Conservation (phyloP, 306 rosid genomes). For the Cucurbita moschata region DNA sequence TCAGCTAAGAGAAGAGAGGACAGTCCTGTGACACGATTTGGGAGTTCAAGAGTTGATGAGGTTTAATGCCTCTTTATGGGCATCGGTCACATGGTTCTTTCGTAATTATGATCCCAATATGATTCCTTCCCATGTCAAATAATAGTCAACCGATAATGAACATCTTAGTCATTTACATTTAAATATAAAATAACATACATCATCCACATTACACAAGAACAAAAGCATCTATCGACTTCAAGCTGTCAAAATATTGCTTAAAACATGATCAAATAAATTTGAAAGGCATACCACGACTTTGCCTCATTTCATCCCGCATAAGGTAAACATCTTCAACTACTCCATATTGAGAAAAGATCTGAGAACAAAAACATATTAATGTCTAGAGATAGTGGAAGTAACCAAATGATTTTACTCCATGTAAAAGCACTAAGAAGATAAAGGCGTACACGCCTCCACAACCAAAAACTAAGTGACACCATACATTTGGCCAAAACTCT, state of each 20-base stretch:
- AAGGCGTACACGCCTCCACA: background rate
- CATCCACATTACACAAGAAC: background rate
- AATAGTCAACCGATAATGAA: background rate
- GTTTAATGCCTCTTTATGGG: too few relatives aligned
- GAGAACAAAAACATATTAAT: conserved; percentile 21
- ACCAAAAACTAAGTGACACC: background rate
- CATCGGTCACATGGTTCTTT: too few relatives aligned
- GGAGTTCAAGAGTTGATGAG: too few relatives aligned
- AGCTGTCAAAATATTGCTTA: background rate
- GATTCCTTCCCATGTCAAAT: background rate
- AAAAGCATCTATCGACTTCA: background rate
- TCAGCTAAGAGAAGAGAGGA: too few relatives aligned
- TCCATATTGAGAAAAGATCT: conserved; percentile 79
- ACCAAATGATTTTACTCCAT: background rate
- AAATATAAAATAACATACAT: background rate
- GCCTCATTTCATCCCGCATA: conserved; percentile 88
- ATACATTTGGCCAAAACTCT: background rate
- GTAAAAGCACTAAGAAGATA: background rate
- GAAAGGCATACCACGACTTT: conserved; percentile 69
- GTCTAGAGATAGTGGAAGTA: background rate
- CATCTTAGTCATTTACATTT: background rate
- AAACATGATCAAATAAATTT: conserved; percentile 7
- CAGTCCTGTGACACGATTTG: too few relatives aligned
- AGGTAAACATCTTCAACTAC: conserved; percentile 93
- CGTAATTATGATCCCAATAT: too few relatives aligned